Percentiles rank a stretch among this genome's conserved stretches.
phyloP scores from a whole-genome alignment of 2,329 filamentous ascomycete species.

The Aureobasidium subglaciale region DNA sequence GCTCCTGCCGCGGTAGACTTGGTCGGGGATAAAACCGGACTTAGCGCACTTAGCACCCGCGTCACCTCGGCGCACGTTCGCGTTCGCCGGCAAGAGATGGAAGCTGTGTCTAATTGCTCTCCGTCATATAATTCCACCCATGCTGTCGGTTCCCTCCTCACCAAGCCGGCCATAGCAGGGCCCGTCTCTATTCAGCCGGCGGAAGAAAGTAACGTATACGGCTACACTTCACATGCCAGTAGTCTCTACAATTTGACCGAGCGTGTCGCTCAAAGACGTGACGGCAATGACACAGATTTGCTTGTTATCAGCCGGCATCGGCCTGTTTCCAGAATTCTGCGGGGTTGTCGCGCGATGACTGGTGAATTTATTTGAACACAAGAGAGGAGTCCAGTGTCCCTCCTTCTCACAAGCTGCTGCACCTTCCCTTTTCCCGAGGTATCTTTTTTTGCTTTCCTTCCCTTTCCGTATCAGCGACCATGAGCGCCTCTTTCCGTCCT shows the following conservation, averaged over 20 bases:
- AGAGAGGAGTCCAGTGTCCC: not conserved
- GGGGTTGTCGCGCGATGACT: slow-evolving; percentile 11
- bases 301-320: slow-evolving; percentile 13
- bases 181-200: slow-evolving; percentile 8
- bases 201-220: slow-evolving; percentile 9
- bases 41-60: not conserved
- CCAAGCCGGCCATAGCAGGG: not conserved
- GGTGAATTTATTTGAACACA: slow-evolving; percentile 11
- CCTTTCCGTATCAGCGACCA: slow-evolving; percentile 9
- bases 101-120: slow-evolving; percentile 4
- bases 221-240: not conserved
- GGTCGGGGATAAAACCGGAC: not conserved
- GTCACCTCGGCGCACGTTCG: slow-evolving; percentile 6
- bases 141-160: not conserved
- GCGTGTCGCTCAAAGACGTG: not conserved
- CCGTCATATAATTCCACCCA: slow-evolving; percentile 1
- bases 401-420: slow-evolving; percentile 8
- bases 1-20: not conserved
- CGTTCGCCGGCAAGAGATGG: slow-evolving; percentile 1
- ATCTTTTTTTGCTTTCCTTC: slow-evolving; percentile 8
- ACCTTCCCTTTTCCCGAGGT: slow-evolving; percentile 11
- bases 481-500: slow-evolving; percentile 14
- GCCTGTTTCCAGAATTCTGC: slow-evolving; percentile 7
- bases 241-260: not conserved
- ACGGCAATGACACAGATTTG: slow-evolving; percentile 3